phyloP scores from a whole-genome alignment of 768 basidiomycete species.

The Podaxis carcinomalis region DNA sequence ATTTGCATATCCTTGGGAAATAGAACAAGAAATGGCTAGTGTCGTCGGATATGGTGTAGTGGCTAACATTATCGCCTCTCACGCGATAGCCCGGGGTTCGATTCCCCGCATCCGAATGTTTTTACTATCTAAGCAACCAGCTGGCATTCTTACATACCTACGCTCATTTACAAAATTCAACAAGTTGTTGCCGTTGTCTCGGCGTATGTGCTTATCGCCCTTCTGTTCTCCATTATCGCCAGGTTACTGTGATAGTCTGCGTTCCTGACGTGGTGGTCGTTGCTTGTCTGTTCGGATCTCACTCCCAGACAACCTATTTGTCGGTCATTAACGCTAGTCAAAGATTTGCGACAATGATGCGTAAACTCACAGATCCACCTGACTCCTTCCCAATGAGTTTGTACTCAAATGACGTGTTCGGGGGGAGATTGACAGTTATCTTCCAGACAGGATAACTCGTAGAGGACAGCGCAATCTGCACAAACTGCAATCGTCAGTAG shows the following conservation, averaged over 20 bases:
- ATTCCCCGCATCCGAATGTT: conserved; percentile 17
- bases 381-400: conserved; percentile 59
- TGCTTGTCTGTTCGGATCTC: conserved; percentile 51
- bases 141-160: no score
- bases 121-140: background rate
- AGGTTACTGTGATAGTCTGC: conserved; percentile 36
- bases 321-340: background rate
- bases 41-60: conserved; percentile 16
- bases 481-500: background rate
- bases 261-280: conserved; percentile 37
- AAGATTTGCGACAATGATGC: background rate
- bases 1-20: no score
- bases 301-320: conserved; percentile 54
- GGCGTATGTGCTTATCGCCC: background rate
- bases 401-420: conserved; percentile 47
- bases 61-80: conserved; percentile 19
- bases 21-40: background rate
- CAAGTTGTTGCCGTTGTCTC: background rate
- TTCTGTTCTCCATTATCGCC: conserved; percentile 23
- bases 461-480: conserved; percentile 47
- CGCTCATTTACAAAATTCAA: background rate
- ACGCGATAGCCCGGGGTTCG: conserved; percentile 16
- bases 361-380: conserved; percentile 39
- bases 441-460: conserved; percentile 53
- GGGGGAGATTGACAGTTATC: conserved; percentile 44